Conservation (phyloP, 192 early-diverging fungal genomes). For the Backusella australiensis region DNA sequence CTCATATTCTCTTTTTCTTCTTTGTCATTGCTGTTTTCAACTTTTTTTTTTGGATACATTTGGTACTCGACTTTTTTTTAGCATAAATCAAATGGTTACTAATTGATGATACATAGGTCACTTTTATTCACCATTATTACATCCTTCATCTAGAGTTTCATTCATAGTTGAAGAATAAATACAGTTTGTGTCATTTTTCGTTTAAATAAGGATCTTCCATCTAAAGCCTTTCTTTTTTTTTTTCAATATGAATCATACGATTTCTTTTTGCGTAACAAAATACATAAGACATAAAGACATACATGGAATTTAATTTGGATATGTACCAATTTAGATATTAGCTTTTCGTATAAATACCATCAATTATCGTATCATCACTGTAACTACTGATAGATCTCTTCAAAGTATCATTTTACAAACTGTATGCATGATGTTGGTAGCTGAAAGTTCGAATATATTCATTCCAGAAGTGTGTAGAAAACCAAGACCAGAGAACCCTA, state of each 20-base stretch:
- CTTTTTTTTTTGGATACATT: neutral
- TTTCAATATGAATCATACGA: neutral
- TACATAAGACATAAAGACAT: neutral
- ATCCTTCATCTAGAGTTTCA: neutral
- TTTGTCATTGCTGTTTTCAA: neutral
- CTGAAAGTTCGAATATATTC: neutral
- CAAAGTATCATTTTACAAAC: neutral
- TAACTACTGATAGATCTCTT: neutral
- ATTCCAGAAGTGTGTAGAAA: neutral
- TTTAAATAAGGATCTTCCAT: neutral
- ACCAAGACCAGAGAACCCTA: neutral
- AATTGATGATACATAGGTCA: neutral
- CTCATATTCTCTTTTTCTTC: neutral
- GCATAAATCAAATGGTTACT: neutral
- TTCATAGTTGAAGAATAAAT: neutral
- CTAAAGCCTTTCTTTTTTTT: neutral
- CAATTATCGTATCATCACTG: neutral
- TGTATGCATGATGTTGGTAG: neutral
- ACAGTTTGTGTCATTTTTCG: neutral
- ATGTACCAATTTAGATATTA: conserved; percentile 5
- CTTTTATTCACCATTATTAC: neutral
- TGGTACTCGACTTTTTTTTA: neutral
- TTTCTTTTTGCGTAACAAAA: conserved; percentile 3
- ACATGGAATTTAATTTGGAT: conserved; percentile 5
- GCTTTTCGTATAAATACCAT: neutral